A percentile compares a stretch with the other conserved stretches of the same genome.
Conservation (phyloP, 176 grass and related monocot genomes). For the Carex pumila region DNA sequence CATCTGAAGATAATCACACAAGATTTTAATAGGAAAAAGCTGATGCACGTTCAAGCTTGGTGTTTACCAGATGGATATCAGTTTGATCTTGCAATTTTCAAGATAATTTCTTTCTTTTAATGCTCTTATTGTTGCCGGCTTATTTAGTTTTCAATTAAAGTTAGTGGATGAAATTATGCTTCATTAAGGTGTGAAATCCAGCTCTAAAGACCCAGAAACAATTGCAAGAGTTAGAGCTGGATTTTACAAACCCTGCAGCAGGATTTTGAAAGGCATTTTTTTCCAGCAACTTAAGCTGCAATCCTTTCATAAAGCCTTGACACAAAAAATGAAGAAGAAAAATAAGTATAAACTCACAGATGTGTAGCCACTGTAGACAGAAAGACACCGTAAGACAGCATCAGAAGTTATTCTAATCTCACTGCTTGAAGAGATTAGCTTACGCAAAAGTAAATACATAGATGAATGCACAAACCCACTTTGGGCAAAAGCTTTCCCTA, state of each 20-base stretch:
- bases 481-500: slow-evolving; percentile 68
- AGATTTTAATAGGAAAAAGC: background rate
- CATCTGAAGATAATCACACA: background rate
- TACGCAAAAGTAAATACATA: slow-evolving; percentile 73
- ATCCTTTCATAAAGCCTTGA: background rate
- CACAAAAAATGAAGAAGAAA: background rate
- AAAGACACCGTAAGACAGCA: slow-evolving; percentile 63
- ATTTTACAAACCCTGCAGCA: background rate
- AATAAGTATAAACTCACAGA: slow-evolving; percentile 46
- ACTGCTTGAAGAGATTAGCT: slow-evolving; percentile 69
- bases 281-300: background rate
- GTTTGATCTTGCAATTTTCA: background rate
- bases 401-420: slow-evolving; percentile 84
- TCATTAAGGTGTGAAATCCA: slow-evolving; percentile 21
- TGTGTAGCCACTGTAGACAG: slow-evolving; percentile 50
- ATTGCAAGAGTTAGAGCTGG: background rate
- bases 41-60: background rate
- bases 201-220: slow-evolving; percentile 5
- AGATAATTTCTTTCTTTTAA: background rate
- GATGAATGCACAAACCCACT: slow-evolving; percentile 96
- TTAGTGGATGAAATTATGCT: background rate
- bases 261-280: background rate
- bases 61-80: background rate
- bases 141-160: background rate
- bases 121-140: background rate